phyloP scores from a whole-genome alignment of 306 rosid species.

The Cucurbita ficifolia region DNA sequence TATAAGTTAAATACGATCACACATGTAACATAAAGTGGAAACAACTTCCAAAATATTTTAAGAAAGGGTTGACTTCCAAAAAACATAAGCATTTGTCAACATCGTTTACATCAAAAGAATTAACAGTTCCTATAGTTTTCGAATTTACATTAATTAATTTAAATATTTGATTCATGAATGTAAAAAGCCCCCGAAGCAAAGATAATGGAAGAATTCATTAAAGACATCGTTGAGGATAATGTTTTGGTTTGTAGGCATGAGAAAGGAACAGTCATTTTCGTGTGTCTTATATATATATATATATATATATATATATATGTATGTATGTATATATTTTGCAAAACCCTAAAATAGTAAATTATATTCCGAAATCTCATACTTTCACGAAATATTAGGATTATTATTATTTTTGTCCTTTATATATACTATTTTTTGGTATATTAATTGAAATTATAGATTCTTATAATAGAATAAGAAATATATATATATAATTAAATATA shows the following conservation, averaged over 20 bases:
- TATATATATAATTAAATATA: too few species aligned
- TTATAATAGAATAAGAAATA: too few species aligned
- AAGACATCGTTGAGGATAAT: not conserved
- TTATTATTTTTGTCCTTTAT: too few species aligned
- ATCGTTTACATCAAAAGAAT: not conserved
- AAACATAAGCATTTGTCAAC: not conserved
- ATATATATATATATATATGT: too few species aligned
- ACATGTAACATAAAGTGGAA: too few species aligned
- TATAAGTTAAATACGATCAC: too few species aligned
- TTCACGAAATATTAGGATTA: not conserved
- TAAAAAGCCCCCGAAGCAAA: not conserved
- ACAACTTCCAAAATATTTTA: too few species aligned
- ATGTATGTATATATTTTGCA: not conserved
- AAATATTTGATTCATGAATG: not conserved
- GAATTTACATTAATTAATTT: not conserved
- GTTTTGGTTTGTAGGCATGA: not conserved
- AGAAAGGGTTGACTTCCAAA: too few species aligned
- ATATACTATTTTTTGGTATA: too few species aligned
- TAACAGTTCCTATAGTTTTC: not conserved
- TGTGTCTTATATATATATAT: not conserved
- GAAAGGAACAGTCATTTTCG: not conserved
- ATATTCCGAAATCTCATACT: not conserved
- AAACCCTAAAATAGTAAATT: constrained; percentile 2
- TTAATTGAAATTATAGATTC: too few species aligned
- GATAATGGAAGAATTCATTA: constrained; percentile 5